A percentile compares a stretch with the other conserved stretches of the same genome.
These are phyloP conservation scores for Capillidium heterosporum DNA, from an alignment of 371 early-diverging fungal genomes.

Conservation along the genomic window DNA sequence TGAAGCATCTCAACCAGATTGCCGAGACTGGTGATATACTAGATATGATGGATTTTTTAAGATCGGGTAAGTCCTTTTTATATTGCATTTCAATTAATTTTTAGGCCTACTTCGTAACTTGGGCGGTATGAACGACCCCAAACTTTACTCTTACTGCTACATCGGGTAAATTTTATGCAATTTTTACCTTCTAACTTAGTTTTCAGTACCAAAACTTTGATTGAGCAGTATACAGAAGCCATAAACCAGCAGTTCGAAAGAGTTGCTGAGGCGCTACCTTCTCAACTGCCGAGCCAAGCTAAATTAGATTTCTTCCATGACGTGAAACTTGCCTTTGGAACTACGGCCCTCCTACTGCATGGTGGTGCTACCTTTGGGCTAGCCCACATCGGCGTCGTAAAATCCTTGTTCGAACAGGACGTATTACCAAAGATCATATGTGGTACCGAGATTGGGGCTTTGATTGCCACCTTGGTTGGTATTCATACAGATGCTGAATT, in stretches of 20 bases:
- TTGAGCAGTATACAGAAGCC: slow-evolving; percentile 49
- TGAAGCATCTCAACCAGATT: slow-evolving; percentile 28
- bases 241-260: slow-evolving; percentile 34
- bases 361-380: slow-evolving; percentile 54
- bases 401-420: slow-evolving; percentile 37
- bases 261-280: slow-evolving; percentile 21
- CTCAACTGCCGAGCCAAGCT: slow-evolving; percentile 25
- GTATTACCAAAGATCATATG: slow-evolving; percentile 49
- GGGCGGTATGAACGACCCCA: slow-evolving; percentile 47
- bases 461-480: slow-evolving; percentile 52
- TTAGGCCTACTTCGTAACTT: slow-evolving; percentile 42
- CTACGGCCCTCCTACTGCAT: slow-evolving; percentile 45
- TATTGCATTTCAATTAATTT: background rate
- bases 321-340: slow-evolving; percentile 41
- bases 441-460: slow-evolving; percentile 47
- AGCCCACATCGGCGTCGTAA: slow-evolving; percentile 56
- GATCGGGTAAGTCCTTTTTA: slow-evolving; percentile 17
- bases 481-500: slow-evolving; percentile 49
- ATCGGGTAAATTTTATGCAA: slow-evolving; percentile 18
- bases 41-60: slow-evolving; percentile 35
- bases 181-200: background rate
- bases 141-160: slow-evolving; percentile 32
- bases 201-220: slow-evolving; percentile 38
- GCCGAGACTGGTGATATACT: slow-evolving; percentile 27
- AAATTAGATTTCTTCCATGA: slow-evolving; percentile 50